phyloP scores from a whole-genome alignment of 2,329 filamentous ascomycete genomes.

The Juglanconis sp. region DNA sequence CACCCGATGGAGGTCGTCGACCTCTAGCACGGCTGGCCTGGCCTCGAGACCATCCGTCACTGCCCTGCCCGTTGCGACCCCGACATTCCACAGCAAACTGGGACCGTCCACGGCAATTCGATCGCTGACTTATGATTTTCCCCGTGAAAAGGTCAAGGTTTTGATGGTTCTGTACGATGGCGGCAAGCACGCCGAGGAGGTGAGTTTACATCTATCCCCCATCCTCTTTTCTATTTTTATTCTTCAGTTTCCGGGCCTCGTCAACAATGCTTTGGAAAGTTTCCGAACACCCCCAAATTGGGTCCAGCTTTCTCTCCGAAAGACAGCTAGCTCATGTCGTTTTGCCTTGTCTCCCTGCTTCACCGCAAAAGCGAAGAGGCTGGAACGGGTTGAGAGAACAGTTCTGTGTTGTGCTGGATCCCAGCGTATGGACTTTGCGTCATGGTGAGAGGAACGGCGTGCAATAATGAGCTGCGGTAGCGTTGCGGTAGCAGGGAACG shows the following conservation, averaged over 20 bases:
- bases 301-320: background rate
- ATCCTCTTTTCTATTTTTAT: background rate
- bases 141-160: slow-evolving; percentile 78
- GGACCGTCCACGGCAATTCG: slow-evolving; percentile 49
- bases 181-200: slow-evolving; percentile 81
- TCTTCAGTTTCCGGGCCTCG: background rate
- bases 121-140: slow-evolving; percentile 47
- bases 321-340: too few relatives aligned
- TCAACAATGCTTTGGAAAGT: background rate
- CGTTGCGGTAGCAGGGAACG: background rate
- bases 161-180: slow-evolving; percentile 93
- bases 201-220: slow-evolving; percentile 38
- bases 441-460: background rate
- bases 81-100: slow-evolving; percentile 16
- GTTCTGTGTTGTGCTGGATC: too few relatives aligned
- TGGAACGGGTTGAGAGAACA: too few relatives aligned
- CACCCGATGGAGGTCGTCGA: slow-evolving; percentile 12
- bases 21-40: slow-evolving; percentile 7
- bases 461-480: background rate
- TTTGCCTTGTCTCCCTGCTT: too few relatives aligned
- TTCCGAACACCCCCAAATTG: background rate
- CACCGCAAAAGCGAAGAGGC: too few relatives aligned
- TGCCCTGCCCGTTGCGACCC: background rate
- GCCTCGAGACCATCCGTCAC: slow-evolving; percentile 16
- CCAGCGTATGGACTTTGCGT: background rate